Evolutionary conservation across 805 yeast genomes (phyloP).

Genomic region (Ogataea chonburiensis): DNA sequence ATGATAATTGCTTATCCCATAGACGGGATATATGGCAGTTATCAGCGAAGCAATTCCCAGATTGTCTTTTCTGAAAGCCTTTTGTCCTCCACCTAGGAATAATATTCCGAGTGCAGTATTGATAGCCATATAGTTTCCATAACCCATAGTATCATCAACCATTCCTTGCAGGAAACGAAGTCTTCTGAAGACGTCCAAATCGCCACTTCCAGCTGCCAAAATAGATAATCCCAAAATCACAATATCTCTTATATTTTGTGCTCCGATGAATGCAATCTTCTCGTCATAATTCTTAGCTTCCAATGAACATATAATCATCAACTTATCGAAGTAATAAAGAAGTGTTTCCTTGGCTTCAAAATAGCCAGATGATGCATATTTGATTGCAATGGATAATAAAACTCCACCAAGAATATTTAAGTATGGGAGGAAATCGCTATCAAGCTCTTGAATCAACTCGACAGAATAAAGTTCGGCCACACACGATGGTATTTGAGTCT

Average conservation of each 20-base stretch:
- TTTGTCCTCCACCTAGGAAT: constrained; percentile 91
- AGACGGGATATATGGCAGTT: constrained; percentile 75
- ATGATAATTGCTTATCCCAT: constrained; percentile 25
- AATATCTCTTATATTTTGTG: constrained; percentile 55
- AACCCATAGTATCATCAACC: constrained; percentile 41
- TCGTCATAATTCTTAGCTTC: constrained; percentile 55
- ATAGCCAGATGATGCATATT: constrained; percentile 70
- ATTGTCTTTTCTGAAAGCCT: constrained; percentile 63
- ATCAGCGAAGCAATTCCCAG: constrained; percentile 68
- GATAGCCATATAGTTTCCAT: constrained; percentile 73
- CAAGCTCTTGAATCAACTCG: constrained; percentile 35
- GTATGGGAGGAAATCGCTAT: constrained; percentile 61
- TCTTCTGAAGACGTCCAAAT: constrained; percentile 71
- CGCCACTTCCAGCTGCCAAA: constrained; percentile 91
- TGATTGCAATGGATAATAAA: constrained; percentile 70
- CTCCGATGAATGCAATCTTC: constrained; percentile 51
- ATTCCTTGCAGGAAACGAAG: constrained; percentile 67
- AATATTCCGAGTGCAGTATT: constrained; percentile 84
- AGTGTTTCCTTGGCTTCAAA: constrained; percentile 52
- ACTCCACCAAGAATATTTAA: constrained; percentile 72
- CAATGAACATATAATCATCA: constrained; percentile 43
- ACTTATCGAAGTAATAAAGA: constrained; percentile 51
- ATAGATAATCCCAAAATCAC: constrained; percentile 65
- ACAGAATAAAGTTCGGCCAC: constrained; percentile 35
- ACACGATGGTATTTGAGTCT: constrained; percentile 51